Conservation (phyloP, 257 asterid species). For the Plectranthus barbatus region DNA sequence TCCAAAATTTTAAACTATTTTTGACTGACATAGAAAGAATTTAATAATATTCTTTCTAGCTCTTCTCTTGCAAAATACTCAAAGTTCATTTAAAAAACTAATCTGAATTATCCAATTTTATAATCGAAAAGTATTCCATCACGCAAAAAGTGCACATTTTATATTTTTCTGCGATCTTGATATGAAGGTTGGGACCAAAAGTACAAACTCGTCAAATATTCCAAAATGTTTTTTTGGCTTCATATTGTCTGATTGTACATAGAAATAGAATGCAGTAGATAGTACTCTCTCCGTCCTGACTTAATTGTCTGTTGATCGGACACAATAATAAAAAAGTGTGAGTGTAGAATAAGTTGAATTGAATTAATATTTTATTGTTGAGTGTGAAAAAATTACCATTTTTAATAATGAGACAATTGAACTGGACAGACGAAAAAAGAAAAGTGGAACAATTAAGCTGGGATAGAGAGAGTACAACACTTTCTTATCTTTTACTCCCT, state of each 20-base stretch:
- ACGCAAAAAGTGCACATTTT: slow-evolving; percentile 20
- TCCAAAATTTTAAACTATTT: slow-evolving; percentile 13
- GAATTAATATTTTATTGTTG: too few relatives aligned
- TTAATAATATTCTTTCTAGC: not conserved
- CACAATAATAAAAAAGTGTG: too few relatives aligned
- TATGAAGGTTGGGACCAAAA: slow-evolving; percentile 28
- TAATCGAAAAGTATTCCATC: slow-evolving; percentile 20
- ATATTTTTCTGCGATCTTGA: slow-evolving; percentile 1
- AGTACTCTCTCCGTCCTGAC: too few relatives aligned
- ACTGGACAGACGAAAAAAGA: too few relatives aligned
- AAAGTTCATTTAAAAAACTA: slow-evolving; percentile 14
- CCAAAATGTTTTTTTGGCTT: slow-evolving; percentile 26
- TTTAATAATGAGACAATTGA: too few relatives aligned
- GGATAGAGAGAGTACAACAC: too few relatives aligned
- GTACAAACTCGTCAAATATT: not conserved
- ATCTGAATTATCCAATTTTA: slow-evolving; percentile 5
- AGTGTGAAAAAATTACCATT: too few relatives aligned
- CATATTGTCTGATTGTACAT: slow-evolving; percentile 16
- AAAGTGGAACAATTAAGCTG: too few relatives aligned
- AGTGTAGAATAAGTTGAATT: too few relatives aligned
- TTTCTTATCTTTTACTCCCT: too few relatives aligned
- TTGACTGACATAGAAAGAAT: not conserved
- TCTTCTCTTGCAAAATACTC: slow-evolving; percentile 50
- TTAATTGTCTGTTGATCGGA: too few relatives aligned
- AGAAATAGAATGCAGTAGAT: not conserved